Evolutionary conservation across 1,139 yeast genomes (phyloP).

Genomic region (Diutina sp.): DNA sequence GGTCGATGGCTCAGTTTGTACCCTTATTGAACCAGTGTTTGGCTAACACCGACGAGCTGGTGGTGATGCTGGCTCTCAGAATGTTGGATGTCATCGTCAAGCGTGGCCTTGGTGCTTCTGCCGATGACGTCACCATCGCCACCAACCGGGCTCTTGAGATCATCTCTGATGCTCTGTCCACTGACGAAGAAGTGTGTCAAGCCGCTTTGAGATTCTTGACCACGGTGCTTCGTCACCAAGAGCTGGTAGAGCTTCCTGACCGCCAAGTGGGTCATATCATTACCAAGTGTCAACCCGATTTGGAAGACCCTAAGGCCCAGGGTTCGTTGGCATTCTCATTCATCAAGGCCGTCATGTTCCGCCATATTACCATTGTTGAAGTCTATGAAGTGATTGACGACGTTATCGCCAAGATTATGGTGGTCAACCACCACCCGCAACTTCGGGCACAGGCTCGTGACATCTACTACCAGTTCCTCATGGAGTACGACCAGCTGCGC

Average conservation of each 20-base stretch:
- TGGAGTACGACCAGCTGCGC: slow-evolving; percentile 91
- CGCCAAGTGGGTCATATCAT: slow-evolving; percentile 65
- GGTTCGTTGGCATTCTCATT: slow-evolving; percentile 76
- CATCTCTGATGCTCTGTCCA: slow-evolving; percentile 64
- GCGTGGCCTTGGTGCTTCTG: slow-evolving; percentile 48
- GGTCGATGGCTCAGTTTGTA: slow-evolving; percentile 59
- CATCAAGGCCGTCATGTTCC: slow-evolving; percentile 59
- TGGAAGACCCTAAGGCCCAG: slow-evolving; percentile 84
- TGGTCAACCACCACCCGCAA: slow-evolving; percentile 75
- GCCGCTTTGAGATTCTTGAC: slow-evolving; percentile 66
- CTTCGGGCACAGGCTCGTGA: slow-evolving; percentile 81
- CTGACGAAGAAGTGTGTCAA: slow-evolving; percentile 76
- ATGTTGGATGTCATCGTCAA: slow-evolving; percentile 49
- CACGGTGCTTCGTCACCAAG: slow-evolving; percentile 54
- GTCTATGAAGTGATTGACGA: slow-evolving; percentile 81
- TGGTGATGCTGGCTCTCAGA: slow-evolving; percentile 55
- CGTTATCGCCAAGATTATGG: slow-evolving; percentile 65
- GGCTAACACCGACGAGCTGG: slow-evolving; percentile 51
- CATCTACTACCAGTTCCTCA: slow-evolving; percentile 72
- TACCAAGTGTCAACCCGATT: slow-evolving; percentile 71
- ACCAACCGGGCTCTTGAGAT: slow-evolving; percentile 54
- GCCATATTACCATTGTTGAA: slow-evolving; percentile 73
- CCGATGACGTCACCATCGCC: slow-evolving; percentile 37
- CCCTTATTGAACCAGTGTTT: slow-evolving; percentile 57
- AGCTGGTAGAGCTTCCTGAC: slow-evolving; percentile 36